Base-by-base conservation (phyloP, 2,329 filamentous ascomycete genomes). In the Diaporthe sp. region DNA sequence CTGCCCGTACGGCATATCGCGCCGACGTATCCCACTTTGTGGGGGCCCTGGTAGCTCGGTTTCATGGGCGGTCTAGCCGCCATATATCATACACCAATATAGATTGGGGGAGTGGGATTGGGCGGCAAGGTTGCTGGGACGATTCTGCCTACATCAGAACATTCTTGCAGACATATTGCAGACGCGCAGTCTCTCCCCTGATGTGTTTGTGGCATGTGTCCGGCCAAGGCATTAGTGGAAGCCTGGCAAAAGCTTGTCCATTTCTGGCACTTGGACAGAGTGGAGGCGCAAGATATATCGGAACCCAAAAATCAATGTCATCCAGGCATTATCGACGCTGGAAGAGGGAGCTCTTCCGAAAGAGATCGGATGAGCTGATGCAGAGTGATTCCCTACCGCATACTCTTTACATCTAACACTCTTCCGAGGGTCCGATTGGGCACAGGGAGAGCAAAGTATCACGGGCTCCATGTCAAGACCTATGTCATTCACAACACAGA, bases 21-120 rank as follows among this genome's bases (percentile, higher is more conserved):
- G 61, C 42, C 61, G 61, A 50, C 37, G 19, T 30, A 17, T 50
- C 3, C 39, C 27, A 47, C 25, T 30, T 25, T 7, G 39, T 47
- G 59, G 39, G 59, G 42, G 42, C 3, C 3, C 42, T 35, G 61
- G 35, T 65, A 65, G 61, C 27, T 35, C 12, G 61, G 61, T 65
- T 65, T 65, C 61, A 65, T 50, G 61, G 42, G 3, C 42, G n/a
- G 27, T 42, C 27, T 50, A 65, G 61, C 61, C 61, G 61, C 61
- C 42, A 35, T 50, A 65, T 65, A 65, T 50, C 61, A 50, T 50
- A 35, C 39, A 15, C 10, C 19, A 8, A 35, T 65, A 65, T 65
- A 35, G 42, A n/a, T 25, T 47, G 19, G 3, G 44, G 61, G 22
- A 30, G 61, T 37, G 42, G 42, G n/a, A 12, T 50, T 35, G 61